Evolutionary conservation across 495 filamentous ascomycete genomes (phyloP).

Genomic region (Tuber borchii): DNA sequence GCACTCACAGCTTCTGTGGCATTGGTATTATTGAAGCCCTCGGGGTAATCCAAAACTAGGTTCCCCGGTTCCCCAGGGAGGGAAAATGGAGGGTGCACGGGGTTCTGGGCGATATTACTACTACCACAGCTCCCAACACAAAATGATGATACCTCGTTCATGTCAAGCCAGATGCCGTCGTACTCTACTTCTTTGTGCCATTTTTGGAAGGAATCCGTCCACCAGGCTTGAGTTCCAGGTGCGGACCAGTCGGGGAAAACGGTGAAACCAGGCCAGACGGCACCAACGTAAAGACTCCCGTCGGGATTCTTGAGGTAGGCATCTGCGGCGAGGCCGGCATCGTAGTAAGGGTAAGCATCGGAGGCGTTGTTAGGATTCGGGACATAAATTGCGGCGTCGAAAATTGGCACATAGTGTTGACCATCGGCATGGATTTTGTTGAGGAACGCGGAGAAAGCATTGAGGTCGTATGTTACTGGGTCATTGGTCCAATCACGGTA

Average conservation of each 20-base stretch:
- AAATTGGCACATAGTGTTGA: constrained; percentile 74
- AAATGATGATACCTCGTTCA: constrained; percentile 78
- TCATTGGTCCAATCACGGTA: neutral
- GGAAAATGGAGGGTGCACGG: constrained; percentile 59
- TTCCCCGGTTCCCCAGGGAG: constrained; percentile 62
- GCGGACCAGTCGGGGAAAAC: constrained; percentile 68
- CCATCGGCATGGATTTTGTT: constrained; percentile 57
- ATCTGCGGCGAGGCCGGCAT: constrained; percentile 53
- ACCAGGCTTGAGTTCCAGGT: constrained; percentile 57
- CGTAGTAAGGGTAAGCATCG: constrained; percentile 65
- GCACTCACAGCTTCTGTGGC: constrained; percentile 60
- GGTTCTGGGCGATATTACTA: constrained; percentile 61
- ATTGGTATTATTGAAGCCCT: constrained; percentile 66
- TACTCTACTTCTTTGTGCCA: constrained; percentile 70
- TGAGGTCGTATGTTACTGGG: neutral
- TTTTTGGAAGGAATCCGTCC: constrained; percentile 60
- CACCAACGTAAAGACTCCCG: constrained; percentile 63
- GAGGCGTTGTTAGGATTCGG: constrained; percentile 64
- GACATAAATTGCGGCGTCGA: constrained; percentile 76
- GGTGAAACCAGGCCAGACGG: constrained; percentile 78
- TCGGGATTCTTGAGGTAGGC: constrained; percentile 48
- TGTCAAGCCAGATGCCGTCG: constrained; percentile 82
- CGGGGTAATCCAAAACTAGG: constrained; percentile 59
- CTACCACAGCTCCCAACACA: constrained; percentile 73
- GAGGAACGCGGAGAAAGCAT: constrained; percentile 48